These are phyloP conservation scores for Camellia lanceoleosa DNA, from an alignment of 148 eudicot species.

Conservation along the genomic window DNA sequence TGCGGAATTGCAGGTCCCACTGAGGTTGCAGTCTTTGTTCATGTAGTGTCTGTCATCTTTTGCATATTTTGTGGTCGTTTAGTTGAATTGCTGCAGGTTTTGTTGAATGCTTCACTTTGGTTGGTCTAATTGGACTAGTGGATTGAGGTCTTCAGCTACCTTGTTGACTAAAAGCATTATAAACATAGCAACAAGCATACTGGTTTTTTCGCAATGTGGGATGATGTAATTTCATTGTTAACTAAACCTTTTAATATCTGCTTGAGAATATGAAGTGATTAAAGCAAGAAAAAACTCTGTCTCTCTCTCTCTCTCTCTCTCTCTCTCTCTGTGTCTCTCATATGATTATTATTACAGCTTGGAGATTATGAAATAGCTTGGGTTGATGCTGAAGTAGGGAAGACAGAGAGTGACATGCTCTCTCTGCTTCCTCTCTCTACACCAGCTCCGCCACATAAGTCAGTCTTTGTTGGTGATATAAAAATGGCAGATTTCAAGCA, in stretches of 20 bases:
- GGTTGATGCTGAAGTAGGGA: slow-evolving; percentile 91
- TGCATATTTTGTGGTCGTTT: background rate
- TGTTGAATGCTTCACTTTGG: background rate
- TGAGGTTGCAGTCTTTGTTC: background rate
- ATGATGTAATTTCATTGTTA: background rate
- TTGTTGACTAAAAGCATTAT: background rate
- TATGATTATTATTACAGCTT: slow-evolving; percentile 46
- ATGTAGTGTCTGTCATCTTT: background rate
- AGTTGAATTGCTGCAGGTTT: background rate
- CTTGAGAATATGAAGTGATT: background rate
- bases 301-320: too few relatives aligned
- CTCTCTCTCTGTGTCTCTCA: slow-evolving; percentile 11
- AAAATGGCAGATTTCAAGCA: slow-evolving; percentile 98
- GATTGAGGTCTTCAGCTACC: background rate
- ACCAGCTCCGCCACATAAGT: slow-evolving; percentile 79
- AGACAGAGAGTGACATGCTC: slow-evolving; percentile 62
- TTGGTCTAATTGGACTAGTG: background rate
- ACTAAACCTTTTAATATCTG: background rate
- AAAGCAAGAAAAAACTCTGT: slow-evolving; percentile 8
- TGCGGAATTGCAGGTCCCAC: background rate
- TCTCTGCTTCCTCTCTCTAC: slow-evolving; percentile 78
- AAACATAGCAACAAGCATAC: background rate
- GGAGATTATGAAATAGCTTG: slow-evolving; percentile 97
- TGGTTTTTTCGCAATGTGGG: background rate
- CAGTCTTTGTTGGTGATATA: slow-evolving; percentile 91